Evolutionary conservation across 1,284 basidiomycete species (phyloP).

Genomic region (Cryptococcus hybrid): DNA sequence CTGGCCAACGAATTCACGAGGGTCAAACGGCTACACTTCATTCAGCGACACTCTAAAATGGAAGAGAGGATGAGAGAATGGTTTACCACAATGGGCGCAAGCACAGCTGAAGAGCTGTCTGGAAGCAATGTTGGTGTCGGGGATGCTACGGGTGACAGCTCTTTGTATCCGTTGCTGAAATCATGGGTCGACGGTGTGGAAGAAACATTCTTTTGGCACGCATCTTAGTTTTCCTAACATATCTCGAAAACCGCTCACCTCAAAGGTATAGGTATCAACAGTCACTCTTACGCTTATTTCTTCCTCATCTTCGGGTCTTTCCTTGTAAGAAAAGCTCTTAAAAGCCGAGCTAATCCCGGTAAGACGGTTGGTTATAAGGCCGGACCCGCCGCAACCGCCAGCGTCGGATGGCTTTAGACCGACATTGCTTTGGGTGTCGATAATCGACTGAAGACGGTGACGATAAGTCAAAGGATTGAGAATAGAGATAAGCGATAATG

Average conservation of each 20-base stretch:
- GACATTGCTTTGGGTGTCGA: background rate
- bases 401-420: no score
- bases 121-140: constrained; percentile 5
- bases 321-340: background rate
- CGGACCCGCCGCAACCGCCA: no score
- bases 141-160: constrained; percentile 1
- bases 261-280: constrained; percentile 1
- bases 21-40: background rate
- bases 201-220: background rate
- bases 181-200: constrained; percentile 1
- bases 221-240: background rate
- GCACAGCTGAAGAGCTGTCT: background rate
- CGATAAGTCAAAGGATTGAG: background rate
- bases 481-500: background rate
- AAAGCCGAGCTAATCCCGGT: background rate
- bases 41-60: constrained; percentile 2
- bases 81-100: background rate
- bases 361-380: background rate
- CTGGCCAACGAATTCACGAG: background rate
- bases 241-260: constrained; percentile 1
- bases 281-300: constrained; percentile 3
- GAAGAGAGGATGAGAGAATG: background rate
- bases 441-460: background rate
- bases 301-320: background rate
- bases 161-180: background rate